Base-by-base conservation (phyloP, 192 early-diverging fungal genomes). In the Chytriomyces hyalinus region DNA sequence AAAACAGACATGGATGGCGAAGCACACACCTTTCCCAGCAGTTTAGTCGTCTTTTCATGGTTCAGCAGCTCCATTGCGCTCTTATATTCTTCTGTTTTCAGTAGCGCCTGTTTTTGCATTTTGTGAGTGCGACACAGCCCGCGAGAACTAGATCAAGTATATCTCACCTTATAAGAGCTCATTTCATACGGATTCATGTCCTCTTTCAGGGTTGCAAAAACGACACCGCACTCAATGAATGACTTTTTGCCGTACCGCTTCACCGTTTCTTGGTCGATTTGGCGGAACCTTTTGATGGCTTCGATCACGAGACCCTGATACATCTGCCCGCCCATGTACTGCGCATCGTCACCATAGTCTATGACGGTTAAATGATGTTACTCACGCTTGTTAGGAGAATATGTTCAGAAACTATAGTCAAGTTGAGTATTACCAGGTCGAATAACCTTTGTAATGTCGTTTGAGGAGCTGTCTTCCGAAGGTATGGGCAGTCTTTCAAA, bases 361-460 rank as follows among this genome's bases (percentile, higher is more conserved):
- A 0, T 3, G 17, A 22, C 3, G 4, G 4, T 10, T 11, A 20
- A 11, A 15, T 15, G 44, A 45, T 13, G 5, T n/a, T 13, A 49
- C 49, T 15, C n/a, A 36, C 17, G 15, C 15, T 49, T 20, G 67
- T 49, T 49, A 46, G 48, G 46, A 2, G 6, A 69, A 7, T 6
- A 1, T 3, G 26, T 65, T 28, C 63, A 65, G 63, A 6, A 79
- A 80, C 24, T 78, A 43, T 22, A 11, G 46, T 49, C 79, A 61
- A 7, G 36, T 28, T 26, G 65, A 80, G 46, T 79, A 81, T 26
- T 81, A 57, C 53, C 82, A 6, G 63, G 24, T 13, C 82, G 67
- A 43, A 84, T 72, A n/a, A 80, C 76, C 61, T 81, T 82, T 67
- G 77, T 78, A 53, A 84, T 81, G 70, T 84, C 82, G 47, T 49